Evolutionary conservation across 2,329 filamentous ascomycete species (phyloP).

Genomic region (Monilinia fructigena): DNA sequence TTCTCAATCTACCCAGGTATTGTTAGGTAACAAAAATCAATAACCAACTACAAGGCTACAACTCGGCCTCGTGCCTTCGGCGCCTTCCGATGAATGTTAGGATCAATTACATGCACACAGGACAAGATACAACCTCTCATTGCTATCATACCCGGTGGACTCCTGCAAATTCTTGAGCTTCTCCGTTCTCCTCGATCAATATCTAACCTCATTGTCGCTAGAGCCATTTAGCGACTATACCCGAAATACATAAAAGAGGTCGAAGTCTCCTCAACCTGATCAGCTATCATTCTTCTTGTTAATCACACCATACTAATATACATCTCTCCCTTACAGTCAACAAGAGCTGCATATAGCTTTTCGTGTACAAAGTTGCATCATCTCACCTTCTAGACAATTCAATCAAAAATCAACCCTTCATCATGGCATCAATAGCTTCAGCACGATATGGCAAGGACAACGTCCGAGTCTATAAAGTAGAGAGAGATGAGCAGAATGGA

Average conservation of each 20-base stretch:
- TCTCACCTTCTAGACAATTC: neutral
- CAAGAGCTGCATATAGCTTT: conserved; percentile 3
- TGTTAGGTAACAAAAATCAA: conserved; percentile 19
- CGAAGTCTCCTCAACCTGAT: conserved; percentile 4
- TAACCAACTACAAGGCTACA: conserved; percentile 16
- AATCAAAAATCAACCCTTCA: conserved; percentile 25
- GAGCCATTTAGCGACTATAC: neutral
- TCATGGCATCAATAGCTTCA: conserved; percentile 57
- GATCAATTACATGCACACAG: neutral
- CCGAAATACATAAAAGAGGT: conserved; percentile 16
- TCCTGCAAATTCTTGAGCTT: conserved; percentile 16
- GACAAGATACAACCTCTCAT: conserved; percentile 3
- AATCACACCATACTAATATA: conserved; percentile 14
- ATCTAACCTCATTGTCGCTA: conserved; percentile 11
- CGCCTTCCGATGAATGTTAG: conserved; percentile 20
- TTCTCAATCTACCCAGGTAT: too few species aligned
- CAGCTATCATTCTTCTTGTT: conserved; percentile 17
- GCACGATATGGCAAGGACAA: conserved; percentile 95
- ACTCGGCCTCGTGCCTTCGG: conserved; percentile 20
- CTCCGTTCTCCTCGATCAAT: conserved; percentile 17
- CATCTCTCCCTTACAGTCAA: neutral
- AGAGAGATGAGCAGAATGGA: conserved; percentile 72
- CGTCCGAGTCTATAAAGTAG: conserved; percentile 94
- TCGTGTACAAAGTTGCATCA: neutral
- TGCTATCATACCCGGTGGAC: conserved; percentile 12